phyloP scores from a whole-genome alignment of 768 basidiomycete genomes.

The Russula sp. region DNA sequence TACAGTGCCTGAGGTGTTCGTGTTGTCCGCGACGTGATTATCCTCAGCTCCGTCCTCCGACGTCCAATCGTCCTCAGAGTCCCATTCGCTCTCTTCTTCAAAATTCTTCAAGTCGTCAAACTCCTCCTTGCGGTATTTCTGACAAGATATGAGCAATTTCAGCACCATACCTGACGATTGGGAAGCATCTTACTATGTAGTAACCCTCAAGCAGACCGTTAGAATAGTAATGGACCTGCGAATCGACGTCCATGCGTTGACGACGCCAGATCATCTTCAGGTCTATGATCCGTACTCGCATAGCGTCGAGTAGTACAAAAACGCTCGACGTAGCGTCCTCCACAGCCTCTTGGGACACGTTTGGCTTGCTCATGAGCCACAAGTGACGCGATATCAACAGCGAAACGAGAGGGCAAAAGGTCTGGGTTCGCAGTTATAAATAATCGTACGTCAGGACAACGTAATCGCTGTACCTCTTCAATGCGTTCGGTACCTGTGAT shows the following conservation, averaged over 20 bases:
- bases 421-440: constrained; percentile 6
- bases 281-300: constrained; percentile 11
- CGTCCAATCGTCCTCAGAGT: constrained; percentile 24
- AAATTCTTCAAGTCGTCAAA: constrained; percentile 18
- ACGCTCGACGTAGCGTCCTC: constrained; percentile 10
- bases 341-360: constrained; percentile 6
- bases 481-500: constrained; percentile 20
- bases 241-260: constrained; percentile 24
- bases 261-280: constrained; percentile 25
- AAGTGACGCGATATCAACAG: constrained; percentile 20
- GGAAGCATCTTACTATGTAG: constrained; percentile 16
- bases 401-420: constrained; percentile 10
- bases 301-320: background rate
- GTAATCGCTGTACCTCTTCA: constrained; percentile 11
- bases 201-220: constrained; percentile 26
- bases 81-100: constrained; percentile 15
- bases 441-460: background rate
- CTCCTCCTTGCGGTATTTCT: constrained; percentile 21
- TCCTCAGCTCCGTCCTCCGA: constrained; percentile 14
- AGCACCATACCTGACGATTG: background rate
- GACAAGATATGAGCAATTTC: background rate
- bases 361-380: constrained; percentile 14
- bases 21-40: background rate
- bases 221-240: constrained; percentile 23
- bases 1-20: background rate